These are phyloP conservation scores for Botryosphaeria dothidea DNA, from an alignment of 2,329 filamentous ascomycete genomes.

Conservation along the genomic window DNA sequence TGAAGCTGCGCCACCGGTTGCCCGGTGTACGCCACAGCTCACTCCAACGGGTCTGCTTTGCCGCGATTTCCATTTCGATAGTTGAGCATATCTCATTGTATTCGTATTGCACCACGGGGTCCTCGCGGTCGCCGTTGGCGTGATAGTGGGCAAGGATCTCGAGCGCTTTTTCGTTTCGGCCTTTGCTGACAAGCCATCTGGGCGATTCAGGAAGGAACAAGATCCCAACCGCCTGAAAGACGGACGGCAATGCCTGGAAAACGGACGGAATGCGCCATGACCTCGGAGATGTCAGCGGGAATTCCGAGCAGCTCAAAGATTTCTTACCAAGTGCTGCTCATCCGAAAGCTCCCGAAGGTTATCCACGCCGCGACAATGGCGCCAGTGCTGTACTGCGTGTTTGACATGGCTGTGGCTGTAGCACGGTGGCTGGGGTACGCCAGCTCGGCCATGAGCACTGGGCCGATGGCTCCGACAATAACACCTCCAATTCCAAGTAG, in stretches of 20 bases:
- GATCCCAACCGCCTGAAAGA: conserved; percentile 29
- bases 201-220: conserved; percentile 63
- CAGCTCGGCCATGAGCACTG: conserved; percentile 15
- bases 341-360: conserved; percentile 47
- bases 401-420: conserved; percentile 11
- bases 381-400: conserved; percentile 26
- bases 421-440: conserved; percentile 14
- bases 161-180: conserved; percentile 63
- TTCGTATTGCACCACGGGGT: conserved; percentile 65
- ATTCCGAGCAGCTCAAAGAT: background rate
- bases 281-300: conserved; percentile 22
- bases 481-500: conserved; percentile 6
- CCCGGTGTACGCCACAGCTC: conserved; percentile 31
- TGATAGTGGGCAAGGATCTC: conserved; percentile 64
- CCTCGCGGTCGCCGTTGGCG: conserved; percentile 60
- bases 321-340: conserved; percentile 37
- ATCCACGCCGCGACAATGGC: conserved; percentile 48
- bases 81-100: conserved; percentile 67
- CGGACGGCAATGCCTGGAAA: conserved; percentile 44
- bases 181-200: conserved; percentile 65
- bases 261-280: conserved; percentile 33
- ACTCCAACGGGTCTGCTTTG: conserved; percentile 13
- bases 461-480: conserved; percentile 10
- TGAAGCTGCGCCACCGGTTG: conserved; percentile 56
- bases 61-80: conserved; percentile 55